A percentile compares a stretch with the other conserved stretches of the same genome.
phyloP scores from a whole-genome alignment of 2,329 filamentous ascomycete genomes.

The Fonsecaea pugnacius region DNA sequence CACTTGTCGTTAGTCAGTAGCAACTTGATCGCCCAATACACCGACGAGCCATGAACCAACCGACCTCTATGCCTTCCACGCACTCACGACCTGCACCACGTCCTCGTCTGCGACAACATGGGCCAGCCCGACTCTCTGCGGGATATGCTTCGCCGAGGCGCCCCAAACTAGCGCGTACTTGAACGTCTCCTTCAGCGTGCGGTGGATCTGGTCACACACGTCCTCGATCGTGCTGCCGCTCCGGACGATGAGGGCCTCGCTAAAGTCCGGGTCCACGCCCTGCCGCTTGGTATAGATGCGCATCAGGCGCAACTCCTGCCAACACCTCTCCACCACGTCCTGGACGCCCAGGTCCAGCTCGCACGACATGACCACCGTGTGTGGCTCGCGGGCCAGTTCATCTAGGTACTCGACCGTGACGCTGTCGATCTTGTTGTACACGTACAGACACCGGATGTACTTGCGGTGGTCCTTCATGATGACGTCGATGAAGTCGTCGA shows the following conservation, averaged over 20 bases:
- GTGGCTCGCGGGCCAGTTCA: conserved; percentile 84
- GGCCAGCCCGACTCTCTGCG: conserved; percentile 84
- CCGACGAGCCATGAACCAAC: background rate
- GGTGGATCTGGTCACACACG: conserved; percentile 93
- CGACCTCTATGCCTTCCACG: conserved; percentile 37
- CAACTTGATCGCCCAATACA: background rate
- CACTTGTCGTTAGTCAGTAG: too few relatives aligned
- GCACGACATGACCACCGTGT: conserved; percentile 97
- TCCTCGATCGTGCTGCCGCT: conserved; percentile 89
- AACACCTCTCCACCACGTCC: conserved; percentile 93
- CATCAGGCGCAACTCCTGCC: conserved; percentile 88
- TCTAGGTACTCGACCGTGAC: conserved; percentile 93
- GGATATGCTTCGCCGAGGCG: conserved; percentile 90
- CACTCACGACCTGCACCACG: conserved; percentile 66
- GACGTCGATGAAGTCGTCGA: conserved; percentile 98
- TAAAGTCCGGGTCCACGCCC: conserved; percentile 84
- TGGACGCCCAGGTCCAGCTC: conserved; percentile 91
- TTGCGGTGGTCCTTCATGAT: conserved; percentile 99
- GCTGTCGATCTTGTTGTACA: conserved; percentile 99
- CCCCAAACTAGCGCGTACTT: conserved; percentile 99
- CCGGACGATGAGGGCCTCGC: conserved; percentile 89
- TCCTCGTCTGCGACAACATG: conserved; percentile 76
- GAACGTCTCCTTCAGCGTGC: conserved; percentile 95
- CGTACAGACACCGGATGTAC: conserved; percentile 92
- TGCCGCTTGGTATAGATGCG: conserved; percentile 96